Conservation (phyloP, 805 yeast species). For the Sporopachydermia lactativora region DNA sequence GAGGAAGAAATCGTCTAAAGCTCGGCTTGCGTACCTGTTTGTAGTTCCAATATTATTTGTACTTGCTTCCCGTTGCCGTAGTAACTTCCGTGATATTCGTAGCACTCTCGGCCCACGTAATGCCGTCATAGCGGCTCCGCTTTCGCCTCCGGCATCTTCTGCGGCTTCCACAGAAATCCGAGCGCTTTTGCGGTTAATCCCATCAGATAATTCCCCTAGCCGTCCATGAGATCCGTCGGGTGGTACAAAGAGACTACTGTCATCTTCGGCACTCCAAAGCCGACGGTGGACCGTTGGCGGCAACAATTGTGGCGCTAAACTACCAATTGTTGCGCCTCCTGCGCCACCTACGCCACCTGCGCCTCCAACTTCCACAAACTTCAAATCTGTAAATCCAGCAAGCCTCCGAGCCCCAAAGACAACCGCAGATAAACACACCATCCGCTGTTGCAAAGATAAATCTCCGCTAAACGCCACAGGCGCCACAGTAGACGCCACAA, state of each 20-base stretch:
- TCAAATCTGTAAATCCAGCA: slow-evolving; percentile 32
- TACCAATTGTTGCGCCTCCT: slow-evolving; percentile 4
- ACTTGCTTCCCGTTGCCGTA: slow-evolving; percentile 8
- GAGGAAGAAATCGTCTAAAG: slow-evolving; percentile 33
- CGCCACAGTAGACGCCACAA: slow-evolving; percentile 24
- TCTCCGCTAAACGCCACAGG: slow-evolving; percentile 52
- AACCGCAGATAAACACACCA: slow-evolving; percentile 50
- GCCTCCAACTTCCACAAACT: too few species aligned
- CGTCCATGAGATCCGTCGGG: too few species aligned
- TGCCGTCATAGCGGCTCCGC: slow-evolving; percentile 7
- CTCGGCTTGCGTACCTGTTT: slow-evolving; percentile 15
- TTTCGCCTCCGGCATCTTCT: slow-evolving; percentile 13
- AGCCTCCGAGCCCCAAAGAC: slow-evolving; percentile 65
- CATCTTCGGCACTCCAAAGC: slow-evolving; percentile 19
- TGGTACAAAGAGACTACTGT: slow-evolving; percentile 4
- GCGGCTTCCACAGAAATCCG: too few species aligned
- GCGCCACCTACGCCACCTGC: slow-evolving; percentile 3
- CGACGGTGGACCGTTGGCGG: slow-evolving; percentile 33
- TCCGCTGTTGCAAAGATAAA: slow-evolving; percentile 65
- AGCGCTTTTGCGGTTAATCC: too few species aligned
- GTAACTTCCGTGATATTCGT: slow-evolving; percentile 16
- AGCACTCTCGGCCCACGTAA: slow-evolving; percentile 16
- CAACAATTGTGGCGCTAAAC: slow-evolving; percentile 27
- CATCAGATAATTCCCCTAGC: too few species aligned
- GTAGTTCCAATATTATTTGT: slow-evolving; percentile 15